Base-by-base conservation (phyloP, 2,329 filamentous ascomycete genomes). In the Thielaviopsis ethacetica region DNA sequence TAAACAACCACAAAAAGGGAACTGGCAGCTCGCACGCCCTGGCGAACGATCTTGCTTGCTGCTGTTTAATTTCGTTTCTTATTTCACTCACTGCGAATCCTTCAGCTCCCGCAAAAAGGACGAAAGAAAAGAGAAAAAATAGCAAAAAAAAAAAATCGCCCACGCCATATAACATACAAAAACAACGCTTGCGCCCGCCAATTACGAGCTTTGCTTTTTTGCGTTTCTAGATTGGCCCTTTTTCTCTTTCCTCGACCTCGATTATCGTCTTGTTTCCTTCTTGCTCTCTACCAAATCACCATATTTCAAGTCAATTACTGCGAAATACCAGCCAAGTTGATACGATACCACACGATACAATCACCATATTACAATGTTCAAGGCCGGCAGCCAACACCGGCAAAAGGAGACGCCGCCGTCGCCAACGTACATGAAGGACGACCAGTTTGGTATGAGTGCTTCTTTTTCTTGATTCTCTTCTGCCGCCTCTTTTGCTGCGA, bases 381-480 rank as follows among this genome's bases (percentile, higher is more conserved):
- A 61, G 57, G 59, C 53, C 53, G 60, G 60, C 26, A 61, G 63
- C 69, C 56, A 59, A 38, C 60, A 61, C 51, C 47, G 73, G 57
- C 73, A 76, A 62, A 82, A 80, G 71, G 76, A 78, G 66, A 78
- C 80, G 64, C 78, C 82, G 61, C 81, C 82, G 57, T 80, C 80
- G 55, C 76, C 81, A 38, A 74, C 76, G 24, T 84, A 83, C 70
- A 85, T 85, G 82, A 76, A 75, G 61, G 83, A 78, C 67, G 81
- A 84, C 56, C 81, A 85, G 68, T 84, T 85, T 66, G 81, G 82
- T 84, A 74, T 60, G 69, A 59, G 22, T 57, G 57, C 53, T 51
- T 50, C 49, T 51, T 54, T 56, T 44, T 34, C 27, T 54, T 57
- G 21, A 49, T 10, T 49, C n/a, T 49, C 44, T 49, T 49, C n/a